Conservation (phyloP, 2,329 filamentous ascomycete species). For the Cordyceps fumosorosea region DNA sequence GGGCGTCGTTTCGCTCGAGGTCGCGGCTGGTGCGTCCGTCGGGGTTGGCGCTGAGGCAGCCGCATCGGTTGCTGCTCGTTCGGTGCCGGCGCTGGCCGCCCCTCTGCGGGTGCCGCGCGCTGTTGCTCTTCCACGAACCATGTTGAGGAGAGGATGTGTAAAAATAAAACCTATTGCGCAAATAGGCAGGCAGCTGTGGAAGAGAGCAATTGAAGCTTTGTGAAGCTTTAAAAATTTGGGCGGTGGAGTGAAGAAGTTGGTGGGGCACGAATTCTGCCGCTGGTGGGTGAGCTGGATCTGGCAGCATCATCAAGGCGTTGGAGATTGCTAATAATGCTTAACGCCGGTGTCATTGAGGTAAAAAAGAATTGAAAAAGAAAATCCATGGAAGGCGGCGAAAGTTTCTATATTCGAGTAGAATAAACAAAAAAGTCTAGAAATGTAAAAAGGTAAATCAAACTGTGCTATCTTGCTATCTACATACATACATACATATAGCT, state of each 20-base stretch:
- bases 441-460: neutral
- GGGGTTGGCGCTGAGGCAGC: constrained; percentile 11
- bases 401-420: neutral
- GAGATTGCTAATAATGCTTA: too few relatives aligned
- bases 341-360: too few relatives aligned
- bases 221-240: constrained; percentile 24
- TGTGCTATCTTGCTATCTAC: neutral
- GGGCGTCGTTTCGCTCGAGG: constrained; percentile 8
- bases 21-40: constrained; percentile 15
- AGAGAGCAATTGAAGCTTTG: constrained; percentile 15
- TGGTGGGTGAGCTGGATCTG: neutral
- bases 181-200: neutral
- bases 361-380: too few relatives aligned
- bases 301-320: neutral
- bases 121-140: constrained; percentile 28
- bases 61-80: constrained; percentile 17
- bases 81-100: constrained; percentile 21
- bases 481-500: neutral
- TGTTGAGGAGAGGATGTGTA: constrained; percentile 14
- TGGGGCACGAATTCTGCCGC: constrained; percentile 30
- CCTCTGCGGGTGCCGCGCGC: constrained; percentile 28
- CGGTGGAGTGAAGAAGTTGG: constrained; percentile 22
- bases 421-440: neutral
- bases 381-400: too few relatives aligned
- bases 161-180: neutral